Base-by-base conservation (phyloP, 1,284 basidiomycete species). In the Trichosporon inkin region DNA sequence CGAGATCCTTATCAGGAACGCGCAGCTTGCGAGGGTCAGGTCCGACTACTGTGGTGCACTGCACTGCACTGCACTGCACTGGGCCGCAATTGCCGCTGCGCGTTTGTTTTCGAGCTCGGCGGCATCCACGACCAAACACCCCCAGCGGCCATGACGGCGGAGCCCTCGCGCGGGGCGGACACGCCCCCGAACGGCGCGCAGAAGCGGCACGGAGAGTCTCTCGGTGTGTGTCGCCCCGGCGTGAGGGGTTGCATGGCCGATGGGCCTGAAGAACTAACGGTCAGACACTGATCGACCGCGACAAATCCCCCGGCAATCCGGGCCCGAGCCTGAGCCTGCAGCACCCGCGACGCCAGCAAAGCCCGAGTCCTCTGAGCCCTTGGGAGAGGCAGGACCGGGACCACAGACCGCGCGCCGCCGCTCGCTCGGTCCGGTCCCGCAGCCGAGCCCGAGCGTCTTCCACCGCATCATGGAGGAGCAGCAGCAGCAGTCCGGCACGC, bases 371-470 rank as follows among this genome's bases (percentile, higher is more conserved):
- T 40, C 38, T 8, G 35, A 19, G 7, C 6, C n/a, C 13, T 10
- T 53, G 3, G 57, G 58, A 41, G 53, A 37, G 32, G 57, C 62
- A 6, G 60, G 63, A 2, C 63, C 63, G 0, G 63, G 63, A 3
- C 63, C 63, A 2, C 28, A 40, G 17, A 64, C 63, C 2, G 17
- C 35, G 3, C 59, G 57, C 16, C 34, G 35, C n/a, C 39, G 32
- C 2, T 22, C 24, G 2, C 60, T 66, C 16, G 54, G 19, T 14
- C 63, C 63, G 2, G 63, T 67, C 4, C 63, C 63, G 1, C 63
- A 64, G 17, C 63, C 61, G 3, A 61, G 59, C 3, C 57, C 58
- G 8, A 39, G 19, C n/a, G 55, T 56, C 5, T 62, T 67, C 58
- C 55, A 49, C 36, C 34, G 38, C 7, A 49, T 49, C 22, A 49